phyloP scores from a whole-genome alignment of 306 rosid genomes.

The Quercus alba region DNA sequence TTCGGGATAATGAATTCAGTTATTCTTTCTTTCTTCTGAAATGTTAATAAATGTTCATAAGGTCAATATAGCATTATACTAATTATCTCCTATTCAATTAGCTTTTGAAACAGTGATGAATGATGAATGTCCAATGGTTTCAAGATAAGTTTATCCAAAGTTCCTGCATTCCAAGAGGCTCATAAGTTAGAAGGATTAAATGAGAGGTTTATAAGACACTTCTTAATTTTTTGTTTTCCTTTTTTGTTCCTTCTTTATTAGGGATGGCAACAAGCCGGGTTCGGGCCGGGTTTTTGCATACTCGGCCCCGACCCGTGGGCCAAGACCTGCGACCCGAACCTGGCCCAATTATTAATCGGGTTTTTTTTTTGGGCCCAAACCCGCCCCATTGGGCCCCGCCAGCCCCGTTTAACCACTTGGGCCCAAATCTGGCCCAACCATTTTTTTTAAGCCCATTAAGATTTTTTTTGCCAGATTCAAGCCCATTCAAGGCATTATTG shows the following conservation, averaged over 20 bases:
- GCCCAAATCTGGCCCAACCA: no score
- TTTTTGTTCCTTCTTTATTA: background rate
- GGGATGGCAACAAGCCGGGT: no score
- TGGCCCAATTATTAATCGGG: no score
- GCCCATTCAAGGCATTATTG: no score
- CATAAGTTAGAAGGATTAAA: background rate
- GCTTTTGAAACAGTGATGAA: slow-evolving; percentile 2
- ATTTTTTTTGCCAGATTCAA: no score
- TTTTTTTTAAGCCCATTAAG: no score
- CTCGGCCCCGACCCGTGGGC: no score
- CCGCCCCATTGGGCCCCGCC: no score
- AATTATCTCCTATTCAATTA: background rate
- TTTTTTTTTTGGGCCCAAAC: no score
- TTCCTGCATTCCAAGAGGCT: background rate
- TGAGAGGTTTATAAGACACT: background rate
- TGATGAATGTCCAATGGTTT: background rate
- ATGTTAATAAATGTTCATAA: background rate
- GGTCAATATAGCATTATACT: background rate
- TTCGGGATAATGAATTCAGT: background rate
- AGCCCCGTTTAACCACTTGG: no score
- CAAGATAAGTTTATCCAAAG: background rate
- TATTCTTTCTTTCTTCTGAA: background rate
- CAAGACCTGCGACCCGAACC: no score
- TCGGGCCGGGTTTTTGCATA: no score
- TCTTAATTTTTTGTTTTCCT: background rate